Base-by-base conservation (phyloP, 164 flowering plant genomes). In the Paratinospora sagittata region DNA sequence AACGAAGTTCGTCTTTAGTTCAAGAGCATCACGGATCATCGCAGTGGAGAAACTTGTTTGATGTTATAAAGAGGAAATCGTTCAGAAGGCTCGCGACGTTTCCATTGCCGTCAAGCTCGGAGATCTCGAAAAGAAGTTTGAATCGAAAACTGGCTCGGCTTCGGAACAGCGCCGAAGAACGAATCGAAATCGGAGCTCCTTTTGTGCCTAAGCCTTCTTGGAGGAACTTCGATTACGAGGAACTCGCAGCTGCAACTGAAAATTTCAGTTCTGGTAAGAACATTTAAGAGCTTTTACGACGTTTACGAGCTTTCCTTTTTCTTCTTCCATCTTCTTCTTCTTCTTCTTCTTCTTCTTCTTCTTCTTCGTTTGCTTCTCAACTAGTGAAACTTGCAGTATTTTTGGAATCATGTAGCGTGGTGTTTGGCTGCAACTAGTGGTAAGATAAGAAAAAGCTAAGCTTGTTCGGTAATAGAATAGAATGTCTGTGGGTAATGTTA, bases 171-270 rank as follows among this genome's bases (percentile, higher is more conserved):
- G 79, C 80, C 2, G 93, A 84, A 8, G 85, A 83, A 12, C 71
- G 68, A 0, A 63, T 78, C 34, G 85, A 78, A 24, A 61, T 45
- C 55, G 85, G 73, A 3, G 82, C 37, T 12, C 19, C 79, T 1
- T 67, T 75, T 0, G 37, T 71, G 27, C 17, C 65, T 13, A 75
- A 75, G 24, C 78, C 78, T 33, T 72, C 75, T 3, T 33, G 78
- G 68, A 23, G 70, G 33, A 52, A 77, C 78, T 93, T 90, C 58
- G 82, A 65, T 36, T 78, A 55, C 26, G 79, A 71, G 6, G 96
- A 93, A 78, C 92, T 93, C 24, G 85, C 79, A 0, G 77, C 84
- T 36, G 98, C 98, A 6, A 94, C 98, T 12, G 81, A 86, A 71
- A 78, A 89, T 81, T 94, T 89, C 82, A 84, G 83, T 45, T 49